A percentile compares a stretch with the other conserved stretches of the same genome.
These are phyloP conservation scores for Botryotinia narcissicola DNA, from an alignment of 2,329 filamentous ascomycete genomes.

Conservation along the genomic window DNA sequence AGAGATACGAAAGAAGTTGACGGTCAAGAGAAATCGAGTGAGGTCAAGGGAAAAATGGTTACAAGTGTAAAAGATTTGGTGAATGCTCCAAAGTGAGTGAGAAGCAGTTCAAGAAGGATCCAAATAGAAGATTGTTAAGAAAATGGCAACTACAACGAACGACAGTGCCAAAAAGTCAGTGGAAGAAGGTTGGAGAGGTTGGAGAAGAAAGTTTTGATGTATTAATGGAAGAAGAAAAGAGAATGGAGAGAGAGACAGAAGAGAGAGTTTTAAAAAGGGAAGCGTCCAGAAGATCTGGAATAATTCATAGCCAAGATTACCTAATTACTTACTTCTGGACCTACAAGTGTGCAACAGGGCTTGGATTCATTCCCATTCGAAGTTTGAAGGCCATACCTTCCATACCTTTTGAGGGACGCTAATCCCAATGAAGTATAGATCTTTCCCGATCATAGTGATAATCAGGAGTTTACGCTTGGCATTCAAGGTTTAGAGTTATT, in stretches of 20 bases:
- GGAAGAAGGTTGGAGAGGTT: conserved; percentile 1
- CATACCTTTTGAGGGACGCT: accelerated
- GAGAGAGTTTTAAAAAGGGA: not conserved
- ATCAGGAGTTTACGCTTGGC: conserved; percentile 11
- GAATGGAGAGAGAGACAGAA: not conserved
- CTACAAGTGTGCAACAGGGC: not conserved
- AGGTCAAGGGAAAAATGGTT: not conserved
- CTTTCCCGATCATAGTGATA: not conserved
- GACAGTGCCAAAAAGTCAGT: conserved; percentile 22
- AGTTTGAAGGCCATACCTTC: not conserved
- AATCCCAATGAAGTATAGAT: not conserved
- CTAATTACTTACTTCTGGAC: not conserved
- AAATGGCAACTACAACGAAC: conserved; percentile 31
- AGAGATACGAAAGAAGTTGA: not conserved
- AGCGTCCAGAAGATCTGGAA: not conserved
- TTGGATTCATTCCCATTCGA: not conserved
- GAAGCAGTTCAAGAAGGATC: conserved; percentile 25
- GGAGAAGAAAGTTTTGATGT: conserved; percentile 11
- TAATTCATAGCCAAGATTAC: not conserved
- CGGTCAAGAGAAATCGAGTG: conserved; percentile 5
- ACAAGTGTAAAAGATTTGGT: conserved; percentile 12
- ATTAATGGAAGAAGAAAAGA: not conserved
- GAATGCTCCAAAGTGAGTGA: conserved; percentile 31
- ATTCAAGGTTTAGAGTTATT: conserved; percentile 15
- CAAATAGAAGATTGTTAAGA: conserved; percentile 25